Conservation (phyloP, 148 eudicot genomes). For the Nyssa sinensis region DNA sequence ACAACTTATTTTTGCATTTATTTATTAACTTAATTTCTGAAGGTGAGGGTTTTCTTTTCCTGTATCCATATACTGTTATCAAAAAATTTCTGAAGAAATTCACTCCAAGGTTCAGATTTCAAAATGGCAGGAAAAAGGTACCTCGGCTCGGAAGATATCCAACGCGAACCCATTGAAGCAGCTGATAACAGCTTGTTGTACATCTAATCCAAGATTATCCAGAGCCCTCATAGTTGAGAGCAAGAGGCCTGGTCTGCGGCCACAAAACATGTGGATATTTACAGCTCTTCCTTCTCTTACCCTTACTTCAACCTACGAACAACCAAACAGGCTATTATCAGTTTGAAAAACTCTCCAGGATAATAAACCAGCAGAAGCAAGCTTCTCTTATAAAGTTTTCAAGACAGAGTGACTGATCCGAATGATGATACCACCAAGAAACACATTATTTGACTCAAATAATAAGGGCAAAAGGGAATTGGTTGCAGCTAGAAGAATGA, state of each 20-base stretch:
- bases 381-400: too few relatives aligned
- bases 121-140: conserved; percentile 11
- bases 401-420: not conserved
- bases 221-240: conserved; percentile 76
- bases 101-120: not conserved
- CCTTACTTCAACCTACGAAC: conserved; percentile 81
- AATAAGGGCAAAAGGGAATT: not conserved
- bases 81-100: too few relatives aligned
- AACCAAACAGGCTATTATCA: not conserved
- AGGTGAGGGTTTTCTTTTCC: too few relatives aligned
- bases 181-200: conserved; percentile 94
- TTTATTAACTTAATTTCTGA: too few relatives aligned
- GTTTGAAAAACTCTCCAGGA: not conserved
- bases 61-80: too few relatives aligned
- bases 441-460: too few relatives aligned
- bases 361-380: too few relatives aligned
- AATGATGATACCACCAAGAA: not conserved
- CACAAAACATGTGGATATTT: conserved; percentile 92
- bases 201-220: conserved; percentile 74
- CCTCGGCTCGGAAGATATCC: conserved; percentile 96
- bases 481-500: not conserved
- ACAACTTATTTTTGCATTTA: too few relatives aligned
- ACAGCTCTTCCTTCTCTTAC: conserved; percentile 81
- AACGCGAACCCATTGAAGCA: conserved; percentile 92
- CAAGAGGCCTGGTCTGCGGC: conserved; percentile 76